Conservation (phyloP, 2,329 filamentous ascomycete species). For the Harringtonia lauricola region DNA sequence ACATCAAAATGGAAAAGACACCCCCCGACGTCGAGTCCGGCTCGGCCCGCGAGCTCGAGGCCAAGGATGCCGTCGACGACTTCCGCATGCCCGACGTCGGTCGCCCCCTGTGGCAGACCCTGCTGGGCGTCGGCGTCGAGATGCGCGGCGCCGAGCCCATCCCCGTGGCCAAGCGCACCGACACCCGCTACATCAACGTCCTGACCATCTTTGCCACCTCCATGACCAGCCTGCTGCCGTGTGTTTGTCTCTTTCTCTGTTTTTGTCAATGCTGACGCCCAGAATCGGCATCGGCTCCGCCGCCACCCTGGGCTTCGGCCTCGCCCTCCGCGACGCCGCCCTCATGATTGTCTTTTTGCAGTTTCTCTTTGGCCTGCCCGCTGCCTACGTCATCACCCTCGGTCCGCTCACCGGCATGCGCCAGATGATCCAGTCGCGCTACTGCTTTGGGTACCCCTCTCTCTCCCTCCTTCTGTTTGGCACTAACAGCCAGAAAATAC, state of each 20-base stretch:
- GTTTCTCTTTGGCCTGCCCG: conserved; percentile 39
- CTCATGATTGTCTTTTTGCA: conserved; percentile 54
- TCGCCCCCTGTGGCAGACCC: conserved; percentile 1
- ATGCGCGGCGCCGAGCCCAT: conserved; percentile 33
- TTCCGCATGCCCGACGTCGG: conserved; percentile 4
- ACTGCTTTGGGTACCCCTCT: conserved; percentile 41
- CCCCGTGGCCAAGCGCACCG: conserved; percentile 27
- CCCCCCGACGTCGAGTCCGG: conserved; percentile 1
- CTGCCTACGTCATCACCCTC: conserved; percentile 46
- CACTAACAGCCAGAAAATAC: not conserved
- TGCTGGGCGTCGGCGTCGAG: conserved; percentile 19
- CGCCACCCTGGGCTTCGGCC: conserved; percentile 23
- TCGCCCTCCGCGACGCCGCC: conserved; percentile 44
- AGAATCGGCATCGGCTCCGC: conserved; percentile 52
- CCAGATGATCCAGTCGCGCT: conserved; percentile 54
- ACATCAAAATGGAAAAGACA: too few species aligned
- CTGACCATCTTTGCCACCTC: conserved; percentile 38
- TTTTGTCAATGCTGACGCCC: conserved; percentile 29
- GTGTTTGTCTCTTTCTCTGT: conserved; percentile 9
- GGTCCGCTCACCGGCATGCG: conserved; percentile 53
- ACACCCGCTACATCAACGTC: conserved; percentile 30
- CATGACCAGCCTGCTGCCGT: conserved; percentile 35
- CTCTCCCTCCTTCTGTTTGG: not conserved
- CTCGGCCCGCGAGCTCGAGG: conserved; percentile 1
- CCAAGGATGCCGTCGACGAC: conserved; percentile 3